phyloP scores from a whole-genome alignment of 306 rosid genomes.

The Pachyrhizus erosus region DNA sequence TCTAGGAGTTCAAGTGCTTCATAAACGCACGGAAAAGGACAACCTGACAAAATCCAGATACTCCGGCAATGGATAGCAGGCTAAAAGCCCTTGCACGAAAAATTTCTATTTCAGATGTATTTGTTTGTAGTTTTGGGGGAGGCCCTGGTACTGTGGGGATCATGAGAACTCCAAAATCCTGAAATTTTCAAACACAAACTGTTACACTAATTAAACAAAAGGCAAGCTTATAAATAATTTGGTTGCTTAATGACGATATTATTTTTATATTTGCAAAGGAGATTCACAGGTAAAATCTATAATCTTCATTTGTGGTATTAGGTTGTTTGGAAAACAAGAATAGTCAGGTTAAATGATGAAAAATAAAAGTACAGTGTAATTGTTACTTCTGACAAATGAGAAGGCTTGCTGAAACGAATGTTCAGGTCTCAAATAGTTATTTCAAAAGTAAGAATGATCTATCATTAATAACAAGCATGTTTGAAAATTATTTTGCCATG shows the following conservation, averaged over 20 bases:
- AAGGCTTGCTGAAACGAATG: background rate
- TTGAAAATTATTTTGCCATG: background rate
- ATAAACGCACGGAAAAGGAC: background rate
- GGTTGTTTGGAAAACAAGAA: background rate
- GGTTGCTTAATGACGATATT: background rate
- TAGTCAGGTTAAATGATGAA: background rate
- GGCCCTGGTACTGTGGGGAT: conserved; percentile 89
- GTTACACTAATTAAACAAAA: background rate
- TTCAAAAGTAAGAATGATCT: background rate
- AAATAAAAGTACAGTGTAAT: background rate
- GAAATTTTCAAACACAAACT: conserved; percentile 30
- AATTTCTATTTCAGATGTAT: conserved; percentile 53
- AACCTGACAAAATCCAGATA: conserved; percentile 95
- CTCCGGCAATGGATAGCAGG: conserved; percentile 84
- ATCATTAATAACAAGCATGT: background rate
- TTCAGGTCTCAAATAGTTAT: background rate
- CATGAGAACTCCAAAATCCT: conserved; percentile 83
- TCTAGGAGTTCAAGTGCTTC: background rate
- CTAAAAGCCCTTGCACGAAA: conserved; percentile 74
- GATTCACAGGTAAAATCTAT: background rate
- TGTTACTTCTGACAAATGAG: conserved; percentile 1
- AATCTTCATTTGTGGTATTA: background rate
- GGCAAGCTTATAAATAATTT: background rate
- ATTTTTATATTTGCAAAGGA: background rate
- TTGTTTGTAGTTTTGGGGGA: conserved; percentile 77